Percentiles rank a stretch among this genome's conserved stretches.
Conservation (phyloP, 148 eudicot species). For the Amaranthus cruentus region DNA sequence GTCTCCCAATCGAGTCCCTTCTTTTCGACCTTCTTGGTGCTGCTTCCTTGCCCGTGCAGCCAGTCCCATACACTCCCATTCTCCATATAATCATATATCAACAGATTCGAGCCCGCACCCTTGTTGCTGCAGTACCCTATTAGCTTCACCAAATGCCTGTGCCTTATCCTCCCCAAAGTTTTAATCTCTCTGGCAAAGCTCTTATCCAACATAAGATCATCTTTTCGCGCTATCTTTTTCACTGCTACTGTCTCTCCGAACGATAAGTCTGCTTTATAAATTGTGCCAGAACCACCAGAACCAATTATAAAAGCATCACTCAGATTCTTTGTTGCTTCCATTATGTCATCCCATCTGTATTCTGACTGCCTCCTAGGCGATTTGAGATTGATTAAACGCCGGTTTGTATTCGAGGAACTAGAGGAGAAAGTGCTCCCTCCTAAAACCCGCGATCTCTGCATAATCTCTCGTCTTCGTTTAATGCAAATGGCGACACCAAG, state of each 20-base stretch:
- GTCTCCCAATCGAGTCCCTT: constrained; percentile 69
- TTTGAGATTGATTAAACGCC: constrained; percentile 46
- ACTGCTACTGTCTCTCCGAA: constrained; percentile 75
- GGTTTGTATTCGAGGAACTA: constrained; percentile 63
- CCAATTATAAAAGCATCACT: constrained; percentile 77
- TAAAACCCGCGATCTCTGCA: constrained; percentile 32
- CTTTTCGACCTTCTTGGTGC: constrained; percentile 38
- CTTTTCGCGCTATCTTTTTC: constrained; percentile 68
- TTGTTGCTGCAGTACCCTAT: constrained; percentile 71
- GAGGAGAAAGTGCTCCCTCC: constrained; percentile 44
- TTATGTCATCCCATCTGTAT: constrained; percentile 76
- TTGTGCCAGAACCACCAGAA: constrained; percentile 90
- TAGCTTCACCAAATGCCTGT: constrained; percentile 85
- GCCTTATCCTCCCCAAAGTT: constrained; percentile 87
- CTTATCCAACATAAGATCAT: constrained; percentile 58
- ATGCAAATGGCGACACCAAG: constrained; percentile 57
- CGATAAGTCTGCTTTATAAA: constrained; percentile 69
- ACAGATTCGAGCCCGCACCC: constrained; percentile 53
- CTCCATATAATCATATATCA: constrained; percentile 93
- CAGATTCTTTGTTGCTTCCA: constrained; percentile 90
- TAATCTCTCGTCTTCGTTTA: constrained; percentile 40
- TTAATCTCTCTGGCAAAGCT: constrained; percentile 89
- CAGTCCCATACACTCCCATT: constrained; percentile 97
- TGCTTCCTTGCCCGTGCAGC: constrained; percentile 44
- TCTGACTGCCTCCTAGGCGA: constrained; percentile 43